Evolutionary conservation across 805 yeast species (phyloP).

Genomic region (Metschnikowia baotianmanensis): DNA sequence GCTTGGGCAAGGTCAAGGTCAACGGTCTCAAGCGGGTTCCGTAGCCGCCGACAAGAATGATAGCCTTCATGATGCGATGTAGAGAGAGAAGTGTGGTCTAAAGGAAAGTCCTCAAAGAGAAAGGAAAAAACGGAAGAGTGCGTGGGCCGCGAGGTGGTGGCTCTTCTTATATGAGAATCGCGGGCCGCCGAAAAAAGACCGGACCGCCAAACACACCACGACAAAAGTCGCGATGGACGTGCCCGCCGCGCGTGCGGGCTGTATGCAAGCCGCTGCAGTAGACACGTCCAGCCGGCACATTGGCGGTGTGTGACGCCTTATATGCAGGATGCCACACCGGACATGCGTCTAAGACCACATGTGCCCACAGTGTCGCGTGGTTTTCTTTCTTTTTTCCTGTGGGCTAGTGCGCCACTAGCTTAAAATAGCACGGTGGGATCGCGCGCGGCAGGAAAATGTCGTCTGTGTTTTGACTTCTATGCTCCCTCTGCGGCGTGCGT

Average conservation of each 20-base stretch:
- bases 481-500: too few species aligned
- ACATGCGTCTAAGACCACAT: not conserved
- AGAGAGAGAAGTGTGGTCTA: slow-evolving; percentile 1
- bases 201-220: slow-evolving; percentile 9
- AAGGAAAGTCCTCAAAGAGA: slow-evolving; percentile 11
- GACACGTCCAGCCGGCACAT: not conserved
- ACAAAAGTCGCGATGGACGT: slow-evolving; percentile 13
- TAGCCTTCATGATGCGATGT: slow-evolving; percentile 71
- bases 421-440: not conserved
- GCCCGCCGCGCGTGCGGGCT: slow-evolving; percentile 7
- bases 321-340: too few species aligned
- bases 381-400: too few species aligned
- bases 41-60: slow-evolving; percentile 98
- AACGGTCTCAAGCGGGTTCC: slow-evolving; percentile 99
- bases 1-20: slow-evolving; percentile 92
- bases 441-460: not conserved
- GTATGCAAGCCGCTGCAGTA: not conserved
- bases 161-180: slow-evolving; percentile 9
- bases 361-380: not conserved
- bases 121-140: slow-evolving; percentile 8
- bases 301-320: too few species aligned
- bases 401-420: not conserved
- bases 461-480: too few species aligned
- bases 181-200: slow-evolving; percentile 8
- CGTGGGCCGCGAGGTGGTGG: not conserved